Conservation (phyloP, 257 asterid genomes). For the Lavandula angustifolia region DNA sequence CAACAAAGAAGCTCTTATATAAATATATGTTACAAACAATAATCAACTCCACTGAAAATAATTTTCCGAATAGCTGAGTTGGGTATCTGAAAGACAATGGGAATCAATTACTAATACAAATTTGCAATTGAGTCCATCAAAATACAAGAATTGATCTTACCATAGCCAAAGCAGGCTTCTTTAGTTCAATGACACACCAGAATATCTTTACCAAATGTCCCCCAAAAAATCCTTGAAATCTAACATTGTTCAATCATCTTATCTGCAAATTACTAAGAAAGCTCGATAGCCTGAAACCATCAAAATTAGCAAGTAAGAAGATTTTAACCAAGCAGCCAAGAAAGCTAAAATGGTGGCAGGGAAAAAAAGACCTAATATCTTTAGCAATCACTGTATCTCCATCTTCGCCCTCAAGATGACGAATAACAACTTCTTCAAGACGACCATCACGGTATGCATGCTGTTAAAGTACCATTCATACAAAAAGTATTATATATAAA, state of each 20-base stretch:
- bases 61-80: too few relatives aligned
- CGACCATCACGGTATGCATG: constrained; percentile 81
- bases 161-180: constrained; percentile 24
- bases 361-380: constrained; percentile 53
- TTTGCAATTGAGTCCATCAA: too few relatives aligned
- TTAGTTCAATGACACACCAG: constrained; percentile 30
- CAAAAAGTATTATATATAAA: not conserved
- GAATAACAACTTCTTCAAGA: constrained; percentile 70
- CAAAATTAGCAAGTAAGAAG: constrained; percentile 23
- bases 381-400: constrained; percentile 66
- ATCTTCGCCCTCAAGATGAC: constrained; percentile 72
- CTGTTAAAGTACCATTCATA: constrained; percentile 44
- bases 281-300: constrained; percentile 68
- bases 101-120: too few relatives aligned
- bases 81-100: too few relatives aligned
- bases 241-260: constrained; percentile 47
- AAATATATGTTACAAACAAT: too few relatives aligned
- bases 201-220: constrained; percentile 29
- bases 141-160: constrained; percentile 4
- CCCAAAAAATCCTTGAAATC: constrained; percentile 28
- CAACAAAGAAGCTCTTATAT: too few relatives aligned
- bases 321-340: not conserved
- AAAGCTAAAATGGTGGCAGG: constrained; percentile 16
- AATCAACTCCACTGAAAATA: too few relatives aligned
- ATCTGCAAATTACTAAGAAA: constrained; percentile 65